Base-by-base conservation (phyloP, 331 rosid species). In the Phaseolus coccineus region DNA sequence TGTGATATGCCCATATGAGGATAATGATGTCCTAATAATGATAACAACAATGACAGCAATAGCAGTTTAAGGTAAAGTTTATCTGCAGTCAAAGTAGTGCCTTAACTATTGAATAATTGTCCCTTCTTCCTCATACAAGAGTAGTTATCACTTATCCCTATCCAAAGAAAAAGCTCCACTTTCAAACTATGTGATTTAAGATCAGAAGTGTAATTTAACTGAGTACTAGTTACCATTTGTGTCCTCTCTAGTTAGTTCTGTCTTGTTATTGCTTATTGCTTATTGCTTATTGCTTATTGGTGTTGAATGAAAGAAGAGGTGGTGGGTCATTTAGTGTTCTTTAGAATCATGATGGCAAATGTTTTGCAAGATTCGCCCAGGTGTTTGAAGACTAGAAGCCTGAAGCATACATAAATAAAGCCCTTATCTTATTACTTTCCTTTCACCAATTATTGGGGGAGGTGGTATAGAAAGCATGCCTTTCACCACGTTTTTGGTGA, bases 391-490 rank as follows among this genome's bases (percentile, higher is more conserved):
- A 73, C 30, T n/a, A 47, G 57, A 65, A 68, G 58, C 68, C 81
- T 78, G 14, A 63, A 50, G 57, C 69, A 37, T 56, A 74, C 56
- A 79, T 56, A 85, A 82, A 55, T 39, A 81, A 65, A 64, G 1
- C 58, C 72, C 69, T 70, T 84, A 74, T 56, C 62, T 84, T 79
- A 84, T 70, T 85, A 74, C 53, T 80, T 69, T 62, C 67, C 69
- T 73, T 83, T 68, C 82, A 80, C 86, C 92, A 87, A 91, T 91
- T 77, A 91, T 90, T 90, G 93, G 80, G 74, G 82, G 52, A 79
- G 44, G 82, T 58, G 83, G 87, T 28, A 83, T 77, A 68, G 77
- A 74, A 86, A 77, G 88, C 84, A 88, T 74, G 87, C 78, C 70
- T 63, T 71, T 78, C 77, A 84, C 84, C 87, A 80, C 59, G 85